Conservation (phyloP, 164 flowering plant genomes). For the Piper longum region DNA sequence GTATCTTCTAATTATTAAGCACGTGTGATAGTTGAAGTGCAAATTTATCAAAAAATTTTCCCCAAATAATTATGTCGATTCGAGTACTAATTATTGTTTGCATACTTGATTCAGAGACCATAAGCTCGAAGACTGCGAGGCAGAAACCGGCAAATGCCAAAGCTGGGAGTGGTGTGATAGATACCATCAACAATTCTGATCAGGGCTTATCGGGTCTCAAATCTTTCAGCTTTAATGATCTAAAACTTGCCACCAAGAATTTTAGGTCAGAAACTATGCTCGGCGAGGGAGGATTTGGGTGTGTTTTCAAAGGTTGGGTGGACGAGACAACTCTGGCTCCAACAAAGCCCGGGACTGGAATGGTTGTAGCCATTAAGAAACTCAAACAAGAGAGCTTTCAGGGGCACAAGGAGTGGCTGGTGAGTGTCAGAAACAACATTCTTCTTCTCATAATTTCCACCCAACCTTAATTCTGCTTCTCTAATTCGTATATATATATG, state of each 20-base stretch:
- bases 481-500: background rate
- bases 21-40: no score
- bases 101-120: background rate
- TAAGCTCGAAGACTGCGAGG: background rate
- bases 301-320: slow-evolving; percentile 89
- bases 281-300: slow-evolving; percentile 90
- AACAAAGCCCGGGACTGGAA: slow-evolving; percentile 36
- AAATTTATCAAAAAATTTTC: background rate
- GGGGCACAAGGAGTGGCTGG: slow-evolving; percentile 92
- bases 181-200: background rate
- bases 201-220: slow-evolving; percentile 16
- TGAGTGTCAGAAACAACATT: slow-evolving; percentile 36
- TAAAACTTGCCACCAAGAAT: slow-evolving; percentile 60
- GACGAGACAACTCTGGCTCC: slow-evolving; percentile 7
- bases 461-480: slow-evolving; percentile 21
- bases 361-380: slow-evolving; percentile 59
- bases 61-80: background rate
- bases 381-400: slow-evolving; percentile 69
- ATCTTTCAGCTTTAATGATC: slow-evolving; percentile 54
- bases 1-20: no score
- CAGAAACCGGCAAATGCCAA: background rate
- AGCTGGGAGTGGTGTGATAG: background rate
- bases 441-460: slow-evolving; percentile 41
- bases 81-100: background rate
- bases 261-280: slow-evolving; percentile 54